Evolutionary conservation across 495 filamentous ascomycete genomes (phyloP).

Genomic region (Cetradonia linearis): DNA sequence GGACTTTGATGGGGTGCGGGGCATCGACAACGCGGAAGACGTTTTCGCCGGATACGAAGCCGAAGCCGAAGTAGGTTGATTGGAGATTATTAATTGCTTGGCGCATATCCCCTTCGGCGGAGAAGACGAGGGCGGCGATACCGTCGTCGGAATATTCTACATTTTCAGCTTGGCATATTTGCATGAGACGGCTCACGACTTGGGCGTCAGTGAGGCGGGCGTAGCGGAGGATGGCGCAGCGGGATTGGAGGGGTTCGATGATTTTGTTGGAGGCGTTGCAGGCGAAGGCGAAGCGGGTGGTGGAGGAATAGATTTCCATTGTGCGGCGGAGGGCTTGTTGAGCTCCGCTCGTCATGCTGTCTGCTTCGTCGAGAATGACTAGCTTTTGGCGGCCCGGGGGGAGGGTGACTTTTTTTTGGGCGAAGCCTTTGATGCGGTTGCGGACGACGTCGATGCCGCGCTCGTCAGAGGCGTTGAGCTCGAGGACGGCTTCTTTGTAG

Average conservation of each 20-base stretch:
- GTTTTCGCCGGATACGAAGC: slow-evolving; percentile 93
- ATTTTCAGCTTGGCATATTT: slow-evolving; percentile 77
- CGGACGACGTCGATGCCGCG: slow-evolving; percentile 97
- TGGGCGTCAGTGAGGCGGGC: slow-evolving; percentile 85
- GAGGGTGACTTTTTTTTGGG: slow-evolving; percentile 97
- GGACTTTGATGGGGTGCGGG: slow-evolving; percentile 94
- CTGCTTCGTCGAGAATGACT: slow-evolving; percentile 95
- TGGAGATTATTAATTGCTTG: slow-evolving; percentile 99
- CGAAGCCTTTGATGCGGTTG: slow-evolving; percentile 98
- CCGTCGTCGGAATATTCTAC: slow-evolving; percentile 88
- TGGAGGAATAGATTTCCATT: slow-evolving; percentile 98
- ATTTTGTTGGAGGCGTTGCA: slow-evolving; percentile 99
- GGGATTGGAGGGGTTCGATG: slow-evolving; percentile 93
- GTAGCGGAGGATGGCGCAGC: slow-evolving; percentile 93
- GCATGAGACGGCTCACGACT: slow-evolving; percentile 76
- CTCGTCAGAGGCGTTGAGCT: slow-evolving; percentile 94
- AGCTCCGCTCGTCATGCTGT: slow-evolving; percentile 91
- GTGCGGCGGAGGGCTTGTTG: slow-evolving; percentile 93
- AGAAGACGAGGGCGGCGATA: slow-evolving; percentile 89
- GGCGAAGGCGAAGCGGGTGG: slow-evolving; percentile 94
- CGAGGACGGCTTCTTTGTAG: slow-evolving; percentile 96
- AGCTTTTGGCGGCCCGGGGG: slow-evolving; percentile 87
- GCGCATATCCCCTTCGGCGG: slow-evolving; percentile 96
- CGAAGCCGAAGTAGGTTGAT: slow-evolving; percentile 89
- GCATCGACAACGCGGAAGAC: slow-evolving; percentile 97